Base-by-base conservation (phyloP, 225 moss, liverwort and hornwort species). In the Ulota crispa region DNA sequence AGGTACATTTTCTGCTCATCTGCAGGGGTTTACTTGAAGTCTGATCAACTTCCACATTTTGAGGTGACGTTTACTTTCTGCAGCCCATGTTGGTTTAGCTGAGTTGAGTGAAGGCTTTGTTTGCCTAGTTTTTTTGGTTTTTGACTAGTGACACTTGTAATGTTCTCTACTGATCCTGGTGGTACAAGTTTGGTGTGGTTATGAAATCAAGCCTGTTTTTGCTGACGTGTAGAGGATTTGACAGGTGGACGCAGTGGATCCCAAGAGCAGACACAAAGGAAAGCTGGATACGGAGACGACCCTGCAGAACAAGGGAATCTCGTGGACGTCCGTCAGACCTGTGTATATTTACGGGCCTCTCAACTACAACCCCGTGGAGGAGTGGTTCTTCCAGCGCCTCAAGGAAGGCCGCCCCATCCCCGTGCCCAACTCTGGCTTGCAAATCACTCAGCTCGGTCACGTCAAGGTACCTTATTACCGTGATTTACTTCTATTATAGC, bases 1-100 rank as follows among this genome's bases (percentile, higher is more conserved):
- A 99, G 99, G 82, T 99, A 99, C 89, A 99, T 96, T 78, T 99
- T 94, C 78, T 99, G 99, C 87, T 99, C 99, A 60, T 99, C 99
- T 65, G 99, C 99, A 42, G 99, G 99, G 52, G 99, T 99, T 73
- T 99, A 99, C 84, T 84, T 94, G 85, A 99, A 99, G 84, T 96
- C 99, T 32, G 99, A 99, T 62, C 85, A 93, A 72, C 99, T 96
- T 77, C 99, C 99, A 20, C 99, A 99, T 86, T 89, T 92, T n/a
- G 99, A 99, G 96, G 98, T 95, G 84, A n/a, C 53, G 34, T 26
- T 39, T 53, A 43, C 41, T 18, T 18, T 43, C 24, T 20, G 2
- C 12, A 79, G 6, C 56, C 78, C 28, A 34, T 79, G 43, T 60
- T 62, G 19, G n/a, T 62, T 60, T 32, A 71, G 26, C 60, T 32